These are phyloP conservation scores for Curvularia eragrostidis DNA, from an alignment of 2,329 filamentous ascomycete species.

Conservation along the genomic window DNA sequence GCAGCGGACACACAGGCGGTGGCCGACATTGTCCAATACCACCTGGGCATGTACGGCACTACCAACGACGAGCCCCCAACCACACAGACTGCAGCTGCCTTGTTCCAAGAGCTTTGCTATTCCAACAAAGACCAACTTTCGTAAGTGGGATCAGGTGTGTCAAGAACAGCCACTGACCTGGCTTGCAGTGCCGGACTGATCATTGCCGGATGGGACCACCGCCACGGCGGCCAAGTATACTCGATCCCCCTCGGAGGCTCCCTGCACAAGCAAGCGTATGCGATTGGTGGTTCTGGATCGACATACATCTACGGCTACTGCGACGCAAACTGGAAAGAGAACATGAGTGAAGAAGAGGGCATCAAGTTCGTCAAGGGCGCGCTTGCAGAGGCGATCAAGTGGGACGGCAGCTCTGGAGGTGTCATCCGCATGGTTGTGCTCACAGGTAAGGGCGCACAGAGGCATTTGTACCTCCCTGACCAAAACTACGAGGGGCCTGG, in stretches of 20 bases:
- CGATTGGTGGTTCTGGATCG: constrained; percentile 94
- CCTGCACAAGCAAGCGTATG: constrained; percentile 94
- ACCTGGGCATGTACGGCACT: constrained; percentile 90
- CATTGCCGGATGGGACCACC: constrained; percentile 96
- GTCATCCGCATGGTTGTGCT: constrained; percentile 98
- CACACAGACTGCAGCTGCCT: constrained; percentile 90
- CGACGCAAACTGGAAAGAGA: constrained; percentile 93
- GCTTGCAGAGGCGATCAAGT: constrained; percentile 94
- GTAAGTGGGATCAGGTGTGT: constrained; percentile 60
- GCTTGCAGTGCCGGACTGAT: constrained; percentile 84
- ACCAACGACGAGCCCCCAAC: constrained; percentile 88
- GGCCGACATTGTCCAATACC: constrained; percentile 96
- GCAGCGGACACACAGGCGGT: constrained; percentile 98
- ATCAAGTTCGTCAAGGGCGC: constrained; percentile 92
- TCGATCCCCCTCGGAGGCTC: constrained; percentile 96
- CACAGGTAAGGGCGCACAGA: constrained; percentile 85
- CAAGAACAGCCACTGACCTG: constrained; percentile 24
- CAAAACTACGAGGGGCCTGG: constrained; percentile 78
- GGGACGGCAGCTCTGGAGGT: constrained; percentile 98
- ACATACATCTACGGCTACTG: constrained; percentile 99
- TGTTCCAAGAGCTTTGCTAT: constrained; percentile 99
- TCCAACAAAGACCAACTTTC: constrained; percentile 93
- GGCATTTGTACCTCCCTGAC: constrained; percentile 95
- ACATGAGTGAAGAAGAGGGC: constrained; percentile 90
- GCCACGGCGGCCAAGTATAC: constrained; percentile 96